phyloP scores from a whole-genome alignment of 2,329 filamentous ascomycete species.

The Talaromyces rugulosus region DNA sequence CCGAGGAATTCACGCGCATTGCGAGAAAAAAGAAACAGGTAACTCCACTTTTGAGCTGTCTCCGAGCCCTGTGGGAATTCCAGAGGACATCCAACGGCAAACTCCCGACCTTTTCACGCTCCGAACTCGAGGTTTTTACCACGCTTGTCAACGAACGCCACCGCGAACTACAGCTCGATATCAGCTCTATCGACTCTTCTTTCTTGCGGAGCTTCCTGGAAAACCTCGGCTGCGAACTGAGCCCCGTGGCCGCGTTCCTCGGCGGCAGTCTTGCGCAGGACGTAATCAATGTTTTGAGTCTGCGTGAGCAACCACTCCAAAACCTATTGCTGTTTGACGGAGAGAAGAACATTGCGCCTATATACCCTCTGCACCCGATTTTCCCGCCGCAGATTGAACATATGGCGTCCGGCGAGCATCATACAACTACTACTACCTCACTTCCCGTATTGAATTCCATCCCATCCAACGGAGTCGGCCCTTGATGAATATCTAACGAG shows the following conservation, averaged over 20 bases:
- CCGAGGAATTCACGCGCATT: conserved; percentile 64
- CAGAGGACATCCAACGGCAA: conserved; percentile 55
- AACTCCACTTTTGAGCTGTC: conserved; percentile 77
- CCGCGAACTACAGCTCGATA: conserved; percentile 65
- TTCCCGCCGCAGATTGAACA: conserved; percentile 35
- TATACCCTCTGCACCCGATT: conserved; percentile 76
- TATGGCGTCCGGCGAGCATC: conserved; percentile 19
- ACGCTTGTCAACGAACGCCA: conserved; percentile 73
- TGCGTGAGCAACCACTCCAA: conserved; percentile 89
- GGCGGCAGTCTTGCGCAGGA: conserved; percentile 92
- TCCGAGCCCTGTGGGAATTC: conserved; percentile 89
- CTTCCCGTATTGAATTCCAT: background rate
- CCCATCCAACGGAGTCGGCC: background rate
- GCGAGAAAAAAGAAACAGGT: conserved; percentile 68
- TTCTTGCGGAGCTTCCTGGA: conserved; percentile 81
- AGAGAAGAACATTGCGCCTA: conserved; percentile 68
- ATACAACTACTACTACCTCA: background rate
- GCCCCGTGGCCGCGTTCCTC: conserved; percentile 81
- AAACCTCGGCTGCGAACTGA: conserved; percentile 78
- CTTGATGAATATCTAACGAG: background rate
- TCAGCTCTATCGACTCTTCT: conserved; percentile 63
- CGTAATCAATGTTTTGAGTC: conserved; percentile 91
- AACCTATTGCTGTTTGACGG: conserved; percentile 93
- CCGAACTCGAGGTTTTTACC: conserved; percentile 74
- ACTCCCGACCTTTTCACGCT: conserved; percentile 52